Percentiles rank a stretch among this genome's conserved stretches.
These are phyloP conservation scores for Sphaerosporella brunnea DNA, from an alignment of 495 filamentous ascomycete genomes.

Conservation along the genomic window DNA sequence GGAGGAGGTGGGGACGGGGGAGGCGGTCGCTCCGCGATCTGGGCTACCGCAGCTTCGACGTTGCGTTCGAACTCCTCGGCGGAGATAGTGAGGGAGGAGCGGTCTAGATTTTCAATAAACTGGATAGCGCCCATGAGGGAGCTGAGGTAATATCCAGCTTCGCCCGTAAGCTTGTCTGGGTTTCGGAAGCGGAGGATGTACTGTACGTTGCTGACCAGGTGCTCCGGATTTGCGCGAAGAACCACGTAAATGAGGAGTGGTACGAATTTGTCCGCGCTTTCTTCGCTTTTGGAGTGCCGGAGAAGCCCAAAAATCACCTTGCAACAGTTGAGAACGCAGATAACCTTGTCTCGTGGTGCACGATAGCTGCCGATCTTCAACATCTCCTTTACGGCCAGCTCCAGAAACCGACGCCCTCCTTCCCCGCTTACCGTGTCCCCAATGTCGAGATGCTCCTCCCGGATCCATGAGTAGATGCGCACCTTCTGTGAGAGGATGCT, in stretches of 20 bases:
- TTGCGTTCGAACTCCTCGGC: slow-evolving; percentile 91
- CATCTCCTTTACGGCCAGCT: slow-evolving; percentile 77
- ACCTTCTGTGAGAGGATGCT: slow-evolving; percentile 91
- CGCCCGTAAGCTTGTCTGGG: slow-evolving; percentile 88
- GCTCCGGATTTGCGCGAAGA: slow-evolving; percentile 79
- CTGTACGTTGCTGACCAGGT: slow-evolving; percentile 92
- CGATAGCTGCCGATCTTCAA: slow-evolving; percentile 91
- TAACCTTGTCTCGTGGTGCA: slow-evolving; percentile 91
- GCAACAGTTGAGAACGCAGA: slow-evolving; percentile 95
- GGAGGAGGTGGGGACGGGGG: slow-evolving; percentile 32
- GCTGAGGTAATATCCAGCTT: slow-evolving; percentile 94
- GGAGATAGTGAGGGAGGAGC: slow-evolving; percentile 78
- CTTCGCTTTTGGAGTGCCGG: slow-evolving; percentile 79
- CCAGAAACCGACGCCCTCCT: slow-evolving; percentile 70
- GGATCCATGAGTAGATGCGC: slow-evolving; percentile 87
- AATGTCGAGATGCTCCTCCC: slow-evolving; percentile 89
- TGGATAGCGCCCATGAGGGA: slow-evolving; percentile 94
- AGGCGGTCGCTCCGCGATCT: slow-evolving; percentile 62
- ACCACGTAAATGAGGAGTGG: slow-evolving; percentile 93
- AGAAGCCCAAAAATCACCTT: slow-evolving; percentile 98
- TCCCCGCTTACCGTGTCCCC: slow-evolving; percentile 49
- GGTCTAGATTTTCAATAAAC: slow-evolving; percentile 91
- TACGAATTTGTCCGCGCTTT: slow-evolving; percentile 89
- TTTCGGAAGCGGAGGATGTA: slow-evolving; percentile 95
- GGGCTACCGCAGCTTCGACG: slow-evolving; percentile 90